These are phyloP conservation scores for Trichoderma afroharzianum DNA, from an alignment of 2,329 filamentous ascomycete genomes.

Conservation along the genomic window DNA sequence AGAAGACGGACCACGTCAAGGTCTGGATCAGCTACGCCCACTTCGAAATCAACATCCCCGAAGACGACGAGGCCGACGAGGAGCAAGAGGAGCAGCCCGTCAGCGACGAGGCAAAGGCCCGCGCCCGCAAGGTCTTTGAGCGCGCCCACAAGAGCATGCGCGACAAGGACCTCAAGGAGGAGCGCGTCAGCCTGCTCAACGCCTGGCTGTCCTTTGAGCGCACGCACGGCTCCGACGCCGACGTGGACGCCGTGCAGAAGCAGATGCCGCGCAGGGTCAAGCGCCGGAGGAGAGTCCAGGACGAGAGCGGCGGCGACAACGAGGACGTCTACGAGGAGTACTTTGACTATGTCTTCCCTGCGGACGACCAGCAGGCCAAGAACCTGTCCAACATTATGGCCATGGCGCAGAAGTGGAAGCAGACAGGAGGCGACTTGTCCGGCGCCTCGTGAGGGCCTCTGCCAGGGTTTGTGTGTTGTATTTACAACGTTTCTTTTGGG, in stretches of 20 bases:
- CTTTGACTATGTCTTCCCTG: slow-evolving; percentile 94
- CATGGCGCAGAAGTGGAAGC: slow-evolving; percentile 86
- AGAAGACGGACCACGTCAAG: slow-evolving; percentile 98
- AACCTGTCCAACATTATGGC: slow-evolving; percentile 81
- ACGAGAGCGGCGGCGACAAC: slow-evolving; percentile 35
- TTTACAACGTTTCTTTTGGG: too few relatives aligned
- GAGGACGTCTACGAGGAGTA: slow-evolving; percentile 77
- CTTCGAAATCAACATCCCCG: slow-evolving; percentile 93
- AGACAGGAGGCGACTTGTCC: slow-evolving; percentile 39
- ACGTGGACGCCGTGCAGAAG: slow-evolving; percentile 78
- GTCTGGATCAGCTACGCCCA: slow-evolving; percentile 99
- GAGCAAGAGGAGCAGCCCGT: slow-evolving; percentile 65
- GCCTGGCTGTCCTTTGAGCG: slow-evolving; percentile 92
- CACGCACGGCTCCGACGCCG: slow-evolving; percentile 70
- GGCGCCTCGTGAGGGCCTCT: slow-evolving; percentile 23
- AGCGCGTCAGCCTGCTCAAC: slow-evolving; percentile 86
- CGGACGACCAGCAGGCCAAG: slow-evolving; percentile 82
- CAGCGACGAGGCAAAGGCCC: slow-evolving; percentile 76
- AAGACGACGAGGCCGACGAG: slow-evolving; percentile 57
- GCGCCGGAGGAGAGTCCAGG: slow-evolving; percentile 86
- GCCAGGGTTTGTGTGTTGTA: too few relatives aligned
- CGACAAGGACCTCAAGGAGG: slow-evolving; percentile 85
- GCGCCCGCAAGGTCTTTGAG: slow-evolving; percentile 79
- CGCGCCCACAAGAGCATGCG: slow-evolving; percentile 84
- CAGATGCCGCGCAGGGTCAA: slow-evolving; percentile 94